phyloP scores from a whole-genome alignment of 495 filamentous ascomycete genomes.

The Chlorociboria aeruginascens region DNA sequence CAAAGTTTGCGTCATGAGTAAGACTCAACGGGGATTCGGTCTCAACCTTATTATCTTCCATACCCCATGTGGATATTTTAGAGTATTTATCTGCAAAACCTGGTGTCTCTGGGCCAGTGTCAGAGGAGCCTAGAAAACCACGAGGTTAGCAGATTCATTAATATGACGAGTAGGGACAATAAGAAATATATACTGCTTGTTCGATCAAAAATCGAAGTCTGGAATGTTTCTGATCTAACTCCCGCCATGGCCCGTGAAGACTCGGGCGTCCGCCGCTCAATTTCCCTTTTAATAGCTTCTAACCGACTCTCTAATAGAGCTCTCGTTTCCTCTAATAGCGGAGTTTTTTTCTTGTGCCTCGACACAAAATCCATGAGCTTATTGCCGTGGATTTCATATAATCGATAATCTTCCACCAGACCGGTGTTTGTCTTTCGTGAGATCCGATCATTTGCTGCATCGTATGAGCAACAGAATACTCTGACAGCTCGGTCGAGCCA shows the following conservation, averaged over 20 bases:
- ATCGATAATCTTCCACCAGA: slow-evolving; percentile 58
- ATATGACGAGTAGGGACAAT: no score
- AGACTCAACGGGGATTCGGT: slow-evolving; percentile 13
- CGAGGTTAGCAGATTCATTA: no score
- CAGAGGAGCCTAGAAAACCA: slow-evolving; percentile 29
- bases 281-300: slow-evolving; percentile 41
- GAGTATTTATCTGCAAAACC: neutral
- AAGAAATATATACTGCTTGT: slow-evolving; percentile 36
- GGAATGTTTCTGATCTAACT: slow-evolving; percentile 29
- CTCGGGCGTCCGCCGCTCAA: slow-evolving; percentile 43
- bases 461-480: slow-evolving; percentile 52
- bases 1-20: slow-evolving; percentile 7
- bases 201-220: slow-evolving; percentile 61
- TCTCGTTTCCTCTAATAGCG: slow-evolving; percentile 27
- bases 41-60: slow-evolving; percentile 7
- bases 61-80: slow-evolving; percentile 11
- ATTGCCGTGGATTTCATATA: slow-evolving; percentile 57
- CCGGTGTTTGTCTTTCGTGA: slow-evolving; percentile 37
- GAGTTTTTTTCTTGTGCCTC: slow-evolving; percentile 24
- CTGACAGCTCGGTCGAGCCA: slow-evolving; percentile 51
- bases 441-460: slow-evolving; percentile 47
- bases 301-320: slow-evolving; percentile 35
- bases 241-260: slow-evolving; percentile 33
- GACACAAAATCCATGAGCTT: slow-evolving; percentile 38
- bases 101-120: slow-evolving; percentile 26